phyloP scores from a whole-genome alignment of 2,329 filamentous ascomycete genomes.

The Xylariomycetidae sp. region DNA sequence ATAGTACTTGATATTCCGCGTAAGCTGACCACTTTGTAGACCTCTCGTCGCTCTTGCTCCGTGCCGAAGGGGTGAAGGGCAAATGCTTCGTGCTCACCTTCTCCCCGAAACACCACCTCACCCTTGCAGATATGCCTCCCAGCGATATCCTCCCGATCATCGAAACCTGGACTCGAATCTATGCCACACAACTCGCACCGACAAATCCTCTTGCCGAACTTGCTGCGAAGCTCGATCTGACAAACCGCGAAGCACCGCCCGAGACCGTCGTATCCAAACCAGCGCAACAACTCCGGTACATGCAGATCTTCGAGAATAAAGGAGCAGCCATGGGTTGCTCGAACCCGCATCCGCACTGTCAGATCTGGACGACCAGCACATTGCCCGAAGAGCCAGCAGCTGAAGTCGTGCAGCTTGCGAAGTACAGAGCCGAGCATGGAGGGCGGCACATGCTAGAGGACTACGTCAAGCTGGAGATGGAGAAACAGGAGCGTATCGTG shows the following conservation, averaged over 20 bases:
- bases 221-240: slow-evolving; percentile 32
- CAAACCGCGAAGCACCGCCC: slow-evolving; percentile 26
- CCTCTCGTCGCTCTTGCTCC: slow-evolving; percentile 68
- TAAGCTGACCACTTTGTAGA: slow-evolving; percentile 39
- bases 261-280: slow-evolving; percentile 43
- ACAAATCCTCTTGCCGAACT: slow-evolving; percentile 54
- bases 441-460: slow-evolving; percentile 76
- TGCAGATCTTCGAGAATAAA: slow-evolving; percentile 99
- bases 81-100: slow-evolving; percentile 98
- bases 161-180: slow-evolving; percentile 87
- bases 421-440: slow-evolving; percentile 67
- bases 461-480: slow-evolving; percentile 76
- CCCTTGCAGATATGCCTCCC: slow-evolving; percentile 80
- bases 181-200: slow-evolving; percentile 71
- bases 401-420: slow-evolving; percentile 71
- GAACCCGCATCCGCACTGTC: slow-evolving; percentile 95
- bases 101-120: slow-evolving; percentile 82
- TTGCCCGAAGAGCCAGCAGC: slow-evolving; percentile 82
- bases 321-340: slow-evolving; percentile 97
- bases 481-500: slow-evolving; percentile 78
- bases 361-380: slow-evolving; percentile 90
- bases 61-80: slow-evolving; percentile 80
- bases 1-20: neutral
- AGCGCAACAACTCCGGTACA: slow-evolving; percentile 79
- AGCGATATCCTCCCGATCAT: slow-evolving; percentile 75